Percentiles rank a stretch among this genome's conserved stretches.
phyloP scores from a whole-genome alignment of 1,139 yeast genomes.

The Candida neerlandica region DNA sequence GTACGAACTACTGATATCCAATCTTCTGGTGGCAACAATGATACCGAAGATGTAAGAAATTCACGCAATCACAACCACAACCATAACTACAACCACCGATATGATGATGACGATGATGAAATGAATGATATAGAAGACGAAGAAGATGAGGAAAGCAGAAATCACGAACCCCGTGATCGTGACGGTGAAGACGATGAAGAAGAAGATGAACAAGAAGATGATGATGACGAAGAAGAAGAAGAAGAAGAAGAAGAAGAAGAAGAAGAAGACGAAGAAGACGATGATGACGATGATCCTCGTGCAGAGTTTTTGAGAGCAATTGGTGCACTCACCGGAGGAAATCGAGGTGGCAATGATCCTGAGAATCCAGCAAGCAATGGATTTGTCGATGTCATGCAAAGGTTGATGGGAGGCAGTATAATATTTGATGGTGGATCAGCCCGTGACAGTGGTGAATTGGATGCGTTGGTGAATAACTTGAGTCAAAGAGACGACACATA shows the following conservation, averaged over 20 bases:
- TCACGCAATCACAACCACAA: conserved; percentile 5
- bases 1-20: conserved; percentile 16
- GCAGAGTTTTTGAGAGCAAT: conserved; percentile 33
- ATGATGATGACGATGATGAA: conserved; percentile 19
- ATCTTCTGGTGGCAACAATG: neutral
- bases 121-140: conserved; percentile 18
- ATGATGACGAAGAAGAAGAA: conserved; percentile 22
- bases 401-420: conserved; percentile 40
- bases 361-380: conserved; percentile 18
- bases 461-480: conserved; percentile 44
- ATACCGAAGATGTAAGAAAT: neutral
- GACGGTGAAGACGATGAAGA: conserved; percentile 21
- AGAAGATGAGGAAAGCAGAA: conserved; percentile 3
- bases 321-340: conserved; percentile 22
- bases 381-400: conserved; percentile 40
- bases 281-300: conserved; percentile 27
- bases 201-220: conserved; percentile 6
- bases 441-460: conserved; percentile 34
- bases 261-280: conserved; percentile 22
- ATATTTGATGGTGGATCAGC: conserved; percentile 31
- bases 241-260: conserved; percentile 23
- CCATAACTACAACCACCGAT: conserved; percentile 16
- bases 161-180: conserved; percentile 23
- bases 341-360: conserved; percentile 6
- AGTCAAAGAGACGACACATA: conserved; percentile 49